Percentiles rank a stretch among this genome's conserved stretches.
Evolutionary conservation across 352 stramenopile species (phyloP).

Genomic region (Phytophthora fragariae): DNA sequence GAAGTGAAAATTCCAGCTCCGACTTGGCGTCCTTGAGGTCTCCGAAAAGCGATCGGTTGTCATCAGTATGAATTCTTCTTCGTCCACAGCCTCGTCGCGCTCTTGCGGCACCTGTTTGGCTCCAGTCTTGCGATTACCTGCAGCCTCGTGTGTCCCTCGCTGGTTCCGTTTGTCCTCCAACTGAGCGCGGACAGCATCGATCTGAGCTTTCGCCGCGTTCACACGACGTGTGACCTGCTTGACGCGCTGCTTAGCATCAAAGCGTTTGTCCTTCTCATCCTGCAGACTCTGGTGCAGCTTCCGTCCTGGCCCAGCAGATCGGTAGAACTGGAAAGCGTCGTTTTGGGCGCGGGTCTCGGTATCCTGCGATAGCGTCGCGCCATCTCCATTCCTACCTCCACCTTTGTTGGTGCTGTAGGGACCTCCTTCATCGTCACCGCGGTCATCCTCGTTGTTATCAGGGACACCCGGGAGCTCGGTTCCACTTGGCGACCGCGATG

Average conservation of each 20-base stretch:
- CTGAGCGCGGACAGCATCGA: slow-evolving; percentile 68
- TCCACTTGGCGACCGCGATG: slow-evolving; percentile 31
- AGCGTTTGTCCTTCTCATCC: slow-evolving; percentile 79
- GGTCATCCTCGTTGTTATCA: slow-evolving; percentile 40
- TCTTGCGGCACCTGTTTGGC: slow-evolving; percentile 30
- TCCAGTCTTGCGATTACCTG: slow-evolving; percentile 3
- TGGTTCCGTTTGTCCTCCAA: slow-evolving; percentile 74
- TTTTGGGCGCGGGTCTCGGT: slow-evolving; percentile 54
- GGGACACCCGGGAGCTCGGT: slow-evolving; percentile 20
- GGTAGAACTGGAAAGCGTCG: slow-evolving; percentile 77
- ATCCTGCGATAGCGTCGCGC: slow-evolving; percentile 23
- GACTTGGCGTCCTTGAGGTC: slow-evolving; percentile 82
- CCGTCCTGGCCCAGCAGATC: slow-evolving; percentile 57
- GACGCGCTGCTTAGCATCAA: slow-evolving; percentile 74
- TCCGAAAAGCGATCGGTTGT: slow-evolving; percentile 79
- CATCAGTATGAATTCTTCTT: slow-evolving; percentile 93
- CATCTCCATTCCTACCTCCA: slow-evolving; percentile 2
- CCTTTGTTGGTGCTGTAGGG: slow-evolving; percentile 11
- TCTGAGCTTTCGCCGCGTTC: slow-evolving; percentile 83
- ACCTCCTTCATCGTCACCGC: slow-evolving; percentile 29
- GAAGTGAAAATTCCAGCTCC: slow-evolving; percentile 71
- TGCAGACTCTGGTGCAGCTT: slow-evolving; percentile 69
- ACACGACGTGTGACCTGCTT: slow-evolving; percentile 76
- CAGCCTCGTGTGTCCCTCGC: slow-evolving; percentile 15
- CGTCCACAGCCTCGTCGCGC: slow-evolving; percentile 88